A percentile compares a stretch with the other conserved stretches of the same genome.
These are phyloP conservation scores for Colletotrichum liaoningense DNA, from an alignment of 2,329 filamentous ascomycete species.

Conservation along the genomic window DNA sequence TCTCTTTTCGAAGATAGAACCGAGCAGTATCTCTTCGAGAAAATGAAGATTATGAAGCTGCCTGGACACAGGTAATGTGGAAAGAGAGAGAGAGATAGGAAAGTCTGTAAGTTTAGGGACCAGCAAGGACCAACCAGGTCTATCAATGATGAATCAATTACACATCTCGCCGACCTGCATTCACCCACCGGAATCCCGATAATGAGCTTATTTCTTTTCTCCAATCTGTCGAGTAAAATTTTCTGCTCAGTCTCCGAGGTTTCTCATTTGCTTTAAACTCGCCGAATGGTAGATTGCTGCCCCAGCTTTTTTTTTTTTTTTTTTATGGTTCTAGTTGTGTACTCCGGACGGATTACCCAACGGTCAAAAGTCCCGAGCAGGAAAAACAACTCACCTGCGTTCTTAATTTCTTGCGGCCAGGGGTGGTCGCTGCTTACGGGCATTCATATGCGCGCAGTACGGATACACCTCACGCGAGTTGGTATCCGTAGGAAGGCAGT, in stretches of 20 bases:
- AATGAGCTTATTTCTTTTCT: conserved; percentile 5
- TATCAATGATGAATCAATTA: not conserved
- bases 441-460: not conserved
- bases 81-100: not conserved
- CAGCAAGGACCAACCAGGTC: not conserved
- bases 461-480: no score
- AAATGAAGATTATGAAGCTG: not conserved
- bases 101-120: not conserved
- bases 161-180: not conserved
- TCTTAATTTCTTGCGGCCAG: not conserved
- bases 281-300: not conserved
- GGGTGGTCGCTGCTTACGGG: conserved; percentile 10
- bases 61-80: no score
- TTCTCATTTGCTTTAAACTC: not conserved
- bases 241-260: not conserved
- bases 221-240: not conserved
- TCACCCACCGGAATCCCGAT: not conserved
- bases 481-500: not conserved
- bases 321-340: no score
- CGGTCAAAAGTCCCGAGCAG: not conserved
- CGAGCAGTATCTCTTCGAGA: not conserved
- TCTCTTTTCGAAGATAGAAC: no score
- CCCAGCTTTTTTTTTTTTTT: not conserved
- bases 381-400: not conserved
- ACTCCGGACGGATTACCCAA: no score